Base-by-base conservation (phyloP, 1,284 basidiomycete species). In the Puccinia coronata region DNA sequence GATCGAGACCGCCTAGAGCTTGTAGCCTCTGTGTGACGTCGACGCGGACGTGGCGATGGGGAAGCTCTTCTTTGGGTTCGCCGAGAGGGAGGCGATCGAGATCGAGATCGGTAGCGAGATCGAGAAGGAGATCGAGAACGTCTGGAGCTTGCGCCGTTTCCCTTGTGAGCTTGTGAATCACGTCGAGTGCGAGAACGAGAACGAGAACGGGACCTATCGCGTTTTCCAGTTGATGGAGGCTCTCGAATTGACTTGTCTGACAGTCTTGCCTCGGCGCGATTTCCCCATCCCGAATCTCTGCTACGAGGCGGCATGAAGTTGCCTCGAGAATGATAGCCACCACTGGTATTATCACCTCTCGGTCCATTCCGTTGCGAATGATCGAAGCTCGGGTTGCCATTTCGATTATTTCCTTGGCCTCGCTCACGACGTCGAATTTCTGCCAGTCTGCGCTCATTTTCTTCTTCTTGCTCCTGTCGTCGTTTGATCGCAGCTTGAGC, bases 401-500 rank as follows among this genome's bases (percentile, higher is more conserved):
- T n/a, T 53, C 34, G 43, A 31, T 28, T 87, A 43, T 75, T 80
- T 23, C 83, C 61, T 47, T 51, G 73, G 25, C 61, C 82, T 36
- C 83, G 55, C 78, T 83, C 85, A 70, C 83, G 55, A 76, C 72
- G 63, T 36, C 85, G 65, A 23, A 85, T 83, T 67, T 84, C 84
- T 39, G 86, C 84, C 41, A 86, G 82, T 87, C 80, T 72, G 78
- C 73, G 82, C 75, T 83, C 84, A 76, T 83, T 83, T 76, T 73
- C 90, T 87, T 81, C 90, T 90, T 41, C 88, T 86, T 59, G 90
- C 89, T 72, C 90, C 87, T 73, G 92, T 88, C 82, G 74, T 67
- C 78, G 63, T 82, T 93, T 92, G 83, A 93, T 91, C 23, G 92
- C 86, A 28, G 91, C 88, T 53, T 82, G 53, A 61, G 82, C 74